Base-by-base conservation (phyloP, 179 eudicot genomes). In the Spinacia oleracea region DNA sequence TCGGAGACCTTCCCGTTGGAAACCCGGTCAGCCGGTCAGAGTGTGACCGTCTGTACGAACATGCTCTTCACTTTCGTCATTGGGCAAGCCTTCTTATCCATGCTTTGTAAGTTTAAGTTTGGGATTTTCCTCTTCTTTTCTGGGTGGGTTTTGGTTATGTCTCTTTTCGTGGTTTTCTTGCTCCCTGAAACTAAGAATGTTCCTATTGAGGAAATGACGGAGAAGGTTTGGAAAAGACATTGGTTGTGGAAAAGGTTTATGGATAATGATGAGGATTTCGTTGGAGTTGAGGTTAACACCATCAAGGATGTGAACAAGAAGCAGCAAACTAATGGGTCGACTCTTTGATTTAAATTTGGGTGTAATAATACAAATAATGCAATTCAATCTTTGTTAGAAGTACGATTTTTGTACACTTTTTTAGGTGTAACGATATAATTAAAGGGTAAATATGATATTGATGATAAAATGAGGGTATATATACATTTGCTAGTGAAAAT, bases 131-230 rank as follows among this genome's bases (percentile, higher is more conserved):
- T 92, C 55, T 93, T 94, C 79, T 94, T 92, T 72, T 89, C 97
- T 0, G 91, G 89, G 1, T 94, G 98, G 98, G 93, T 94, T 1
- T 11, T 93, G 43, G 35, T 89, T 25, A 92, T 94, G 98, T 90
- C 96, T 3, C 6, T 93, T 5, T 94, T 94, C 51, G 97, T 90
- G 59, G 53, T 89, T 38, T 93, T 94, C 82, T 48, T 92, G 82
- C 21, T 92, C 15, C 98, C 98, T 3, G 98, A 94, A 88, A 94
- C 98, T 3, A 94, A 94, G 85, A 88, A 88, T 5, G 50, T 94
- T 1, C 97, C 97, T 9, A 94, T 94, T 29, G 98, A 94, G 82
- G 96, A 91, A 81, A 94, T 92, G 97, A 89, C 93, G 0, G 97
- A 94, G 81, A 82, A 83, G 34, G 97, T 94, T 15, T 94, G 98